Evolutionary conservation across 2,329 filamentous ascomycete species (phyloP).

Genomic region (Fusarium citri): DNA sequence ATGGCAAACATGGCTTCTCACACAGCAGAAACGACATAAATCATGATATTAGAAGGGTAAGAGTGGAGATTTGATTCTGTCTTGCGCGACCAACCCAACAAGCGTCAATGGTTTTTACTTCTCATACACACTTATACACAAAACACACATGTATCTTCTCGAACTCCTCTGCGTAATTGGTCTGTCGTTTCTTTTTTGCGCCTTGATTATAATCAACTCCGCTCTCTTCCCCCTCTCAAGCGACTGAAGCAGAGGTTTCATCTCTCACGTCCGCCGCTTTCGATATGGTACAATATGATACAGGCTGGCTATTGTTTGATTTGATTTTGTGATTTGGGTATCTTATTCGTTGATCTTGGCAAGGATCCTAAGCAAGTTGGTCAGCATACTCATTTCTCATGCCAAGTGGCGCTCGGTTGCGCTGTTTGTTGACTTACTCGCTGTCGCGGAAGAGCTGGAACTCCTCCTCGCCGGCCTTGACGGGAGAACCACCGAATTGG

Average conservation of each 20-base stretch:
- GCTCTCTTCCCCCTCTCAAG: constrained; percentile 19
- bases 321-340: constrained; percentile 35
- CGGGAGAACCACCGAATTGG: constrained; percentile 92
- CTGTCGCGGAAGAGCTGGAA: constrained; percentile 96
- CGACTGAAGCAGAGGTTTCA: constrained; percentile 16
- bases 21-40: background rate
- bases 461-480: constrained; percentile 98
- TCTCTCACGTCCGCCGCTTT: constrained; percentile 36
- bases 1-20: background rate
- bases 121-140: constrained; percentile 28
- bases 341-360: constrained; percentile 97
- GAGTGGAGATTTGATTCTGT: constrained; percentile 49
- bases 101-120: background rate
- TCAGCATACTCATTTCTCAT: constrained; percentile 21
- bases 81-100: constrained; percentile 39
- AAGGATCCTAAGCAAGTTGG: constrained; percentile 74
- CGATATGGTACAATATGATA: constrained; percentile 54
- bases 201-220: constrained; percentile 42
- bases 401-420: background rate
- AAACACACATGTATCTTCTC: constrained; percentile 10
- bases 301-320: constrained; percentile 42
- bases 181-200: constrained; percentile 23
- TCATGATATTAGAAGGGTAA: constrained; percentile 40
- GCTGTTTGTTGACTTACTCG: constrained; percentile 79
- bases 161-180: constrained; percentile 25